phyloP scores from a whole-genome alignment of 306 rosid genomes.

The Calophaca sinica region DNA sequence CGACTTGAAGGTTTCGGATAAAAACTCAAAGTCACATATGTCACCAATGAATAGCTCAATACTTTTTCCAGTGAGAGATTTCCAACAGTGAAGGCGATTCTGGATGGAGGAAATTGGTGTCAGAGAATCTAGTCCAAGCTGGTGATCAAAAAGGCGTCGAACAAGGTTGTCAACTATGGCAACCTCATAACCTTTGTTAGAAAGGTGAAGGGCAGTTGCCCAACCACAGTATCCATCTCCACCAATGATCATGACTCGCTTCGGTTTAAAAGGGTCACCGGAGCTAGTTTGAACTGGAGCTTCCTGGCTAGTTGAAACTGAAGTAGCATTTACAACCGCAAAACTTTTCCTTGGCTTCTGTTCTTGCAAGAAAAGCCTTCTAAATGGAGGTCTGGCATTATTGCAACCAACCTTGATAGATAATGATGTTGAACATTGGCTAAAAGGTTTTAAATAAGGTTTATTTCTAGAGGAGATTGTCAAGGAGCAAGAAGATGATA shows the following conservation, averaged over 20 bases:
- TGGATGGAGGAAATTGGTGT: constrained; percentile 93
- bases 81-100: constrained; percentile 80
- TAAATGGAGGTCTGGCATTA: constrained; percentile 55
- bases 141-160: constrained; percentile 92
- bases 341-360: constrained; percentile 52
- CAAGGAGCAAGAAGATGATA: constrained; percentile 77
- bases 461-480: constrained; percentile 61
- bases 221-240: constrained; percentile 99
- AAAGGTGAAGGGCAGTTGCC: constrained; percentile 98
- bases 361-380: constrained; percentile 54
- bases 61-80: constrained; percentile 78
- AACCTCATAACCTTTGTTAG: constrained; percentile 92
- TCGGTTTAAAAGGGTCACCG: constrained; percentile 61
- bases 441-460: constrained; percentile 54
- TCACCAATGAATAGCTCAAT: constrained; percentile 90
- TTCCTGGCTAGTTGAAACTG: constrained; percentile 65
- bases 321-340: constrained; percentile 53
- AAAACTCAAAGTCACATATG: constrained; percentile 93
- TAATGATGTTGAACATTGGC: constrained; percentile 54
- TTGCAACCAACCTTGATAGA: constrained; percentile 49
- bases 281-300: constrained; percentile 64
- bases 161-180: constrained; percentile 91
- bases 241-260: constrained; percentile 89
- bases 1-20: constrained; percentile 80
- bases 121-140: constrained; percentile 85